Evolutionary conservation across 2,329 filamentous ascomycete genomes (phyloP).

Genomic region (Ascochyta fabae): DNA sequence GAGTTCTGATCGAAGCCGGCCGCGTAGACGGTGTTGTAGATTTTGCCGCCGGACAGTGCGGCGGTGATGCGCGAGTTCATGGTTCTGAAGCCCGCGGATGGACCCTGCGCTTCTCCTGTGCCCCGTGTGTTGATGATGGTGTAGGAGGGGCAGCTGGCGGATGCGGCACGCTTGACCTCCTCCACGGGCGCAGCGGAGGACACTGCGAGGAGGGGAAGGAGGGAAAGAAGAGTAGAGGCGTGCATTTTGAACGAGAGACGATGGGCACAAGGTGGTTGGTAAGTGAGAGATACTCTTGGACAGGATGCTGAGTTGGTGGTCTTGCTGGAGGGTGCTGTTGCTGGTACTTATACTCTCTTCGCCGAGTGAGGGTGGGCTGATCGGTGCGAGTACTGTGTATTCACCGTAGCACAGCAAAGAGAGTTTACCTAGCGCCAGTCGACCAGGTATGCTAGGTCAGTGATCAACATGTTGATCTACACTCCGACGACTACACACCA

Average conservation of each 20-base stretch:
- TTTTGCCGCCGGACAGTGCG: constrained; percentile 40
- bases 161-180: constrained; percentile 17
- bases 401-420: neutral
- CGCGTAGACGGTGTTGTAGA: constrained; percentile 47
- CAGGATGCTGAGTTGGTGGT: neutral
- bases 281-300: neutral
- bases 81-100: constrained; percentile 37
- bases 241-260: constrained; percentile 17
- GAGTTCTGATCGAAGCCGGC: constrained; percentile 38
- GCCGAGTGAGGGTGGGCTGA: neutral
- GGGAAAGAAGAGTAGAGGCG: constrained; percentile 13
- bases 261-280: neutral
- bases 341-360: constrained; percentile 2
- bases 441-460: neutral
- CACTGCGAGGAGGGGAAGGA: constrained; percentile 18
- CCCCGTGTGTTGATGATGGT: constrained; percentile 35
- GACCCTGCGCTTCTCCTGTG: constrained; percentile 27
- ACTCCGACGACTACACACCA: neutral
- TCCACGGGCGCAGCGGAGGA: constrained; percentile 20
- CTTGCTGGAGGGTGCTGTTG: neutral
- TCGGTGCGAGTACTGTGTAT: neutral
- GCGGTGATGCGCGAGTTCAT: constrained; percentile 41
- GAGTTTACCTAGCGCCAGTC: neutral
- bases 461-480: constrained; percentile 3
- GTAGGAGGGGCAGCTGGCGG: constrained; percentile 24